Conservation (phyloP, 2,329 filamentous ascomycete species). For the Fusarium camptoceras region DNA sequence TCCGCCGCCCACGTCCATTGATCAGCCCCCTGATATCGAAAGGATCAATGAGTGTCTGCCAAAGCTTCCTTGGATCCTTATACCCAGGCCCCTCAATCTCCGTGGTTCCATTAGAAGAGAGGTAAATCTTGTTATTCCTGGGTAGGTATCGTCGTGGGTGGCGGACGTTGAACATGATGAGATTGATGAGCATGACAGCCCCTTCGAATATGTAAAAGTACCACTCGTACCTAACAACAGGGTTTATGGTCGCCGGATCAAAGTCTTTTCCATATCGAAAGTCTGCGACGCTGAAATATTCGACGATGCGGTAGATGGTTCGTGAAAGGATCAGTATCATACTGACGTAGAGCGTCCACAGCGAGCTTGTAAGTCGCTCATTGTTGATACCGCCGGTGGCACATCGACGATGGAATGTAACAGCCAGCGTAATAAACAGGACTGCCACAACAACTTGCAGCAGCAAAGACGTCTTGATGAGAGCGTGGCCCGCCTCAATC, state of each 20-base stretch:
- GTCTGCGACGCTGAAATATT: constrained; percentile 66
- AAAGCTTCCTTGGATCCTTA: constrained; percentile 59
- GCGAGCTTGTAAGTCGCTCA: constrained; percentile 49
- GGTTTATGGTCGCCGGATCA: constrained; percentile 53
- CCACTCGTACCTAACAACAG: constrained; percentile 67
- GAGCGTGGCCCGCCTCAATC: constrained; percentile 56
- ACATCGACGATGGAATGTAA: constrained; percentile 61
- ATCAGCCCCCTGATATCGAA: constrained; percentile 55
- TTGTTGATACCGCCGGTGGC: constrained; percentile 51
- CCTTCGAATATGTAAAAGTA: constrained; percentile 71
- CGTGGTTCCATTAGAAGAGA: constrained; percentile 61
- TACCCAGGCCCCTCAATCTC: constrained; percentile 63
- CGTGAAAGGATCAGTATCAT: constrained; percentile 62
- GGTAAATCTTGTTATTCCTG: constrained; percentile 60
- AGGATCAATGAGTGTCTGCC: constrained; percentile 57
- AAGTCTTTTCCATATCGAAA: constrained; percentile 54
- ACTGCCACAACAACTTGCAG: constrained; percentile 66
- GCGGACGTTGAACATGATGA: constrained; percentile 60
- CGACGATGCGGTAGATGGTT: constrained; percentile 69
- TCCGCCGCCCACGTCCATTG: constrained; percentile 47
- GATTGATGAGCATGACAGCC: constrained; percentile 63
- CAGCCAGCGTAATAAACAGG: constrained; percentile 62
- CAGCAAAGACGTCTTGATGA: constrained; percentile 64
- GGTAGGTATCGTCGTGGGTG: constrained; percentile 66
- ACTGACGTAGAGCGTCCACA: constrained; percentile 64